Evolutionary conservation across 1,284 basidiomycete genomes (phyloP).

Genomic region (Anthracocystis setariae): DNA sequence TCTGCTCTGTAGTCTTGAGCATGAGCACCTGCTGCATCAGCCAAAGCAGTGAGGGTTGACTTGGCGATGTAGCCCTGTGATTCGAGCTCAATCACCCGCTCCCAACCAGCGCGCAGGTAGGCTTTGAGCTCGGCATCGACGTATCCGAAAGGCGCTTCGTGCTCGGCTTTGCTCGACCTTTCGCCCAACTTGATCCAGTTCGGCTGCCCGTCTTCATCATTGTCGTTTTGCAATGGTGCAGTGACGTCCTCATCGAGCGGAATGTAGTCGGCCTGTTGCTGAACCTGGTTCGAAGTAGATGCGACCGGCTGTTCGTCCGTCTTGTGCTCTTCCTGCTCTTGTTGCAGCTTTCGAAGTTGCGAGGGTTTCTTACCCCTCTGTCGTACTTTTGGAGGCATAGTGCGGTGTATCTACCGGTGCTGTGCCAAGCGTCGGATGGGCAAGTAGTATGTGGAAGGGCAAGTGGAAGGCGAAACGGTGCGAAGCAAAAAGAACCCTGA

Average conservation of each 20-base stretch:
- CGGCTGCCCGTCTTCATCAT: slow-evolving; percentile 16
- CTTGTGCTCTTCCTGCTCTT: slow-evolving; percentile 17
- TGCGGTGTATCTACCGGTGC: not conserved
- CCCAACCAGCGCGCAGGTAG: slow-evolving; percentile 50
- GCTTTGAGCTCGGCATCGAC: slow-evolving; percentile 62
- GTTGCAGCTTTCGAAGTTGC: slow-evolving; percentile 35
- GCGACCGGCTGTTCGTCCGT: slow-evolving; percentile 17
- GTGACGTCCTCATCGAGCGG: slow-evolving; percentile 15
- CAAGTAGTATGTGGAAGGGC: not conserved
- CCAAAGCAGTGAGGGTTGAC: slow-evolving; percentile 22
- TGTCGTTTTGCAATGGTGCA: not conserved
- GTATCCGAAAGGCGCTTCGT: slow-evolving; percentile 60
- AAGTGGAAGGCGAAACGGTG: not conserved
- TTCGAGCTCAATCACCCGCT: slow-evolving; percentile 41
- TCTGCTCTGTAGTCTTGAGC: slow-evolving; percentile 11
- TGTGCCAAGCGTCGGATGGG: not conserved
- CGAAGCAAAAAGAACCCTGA: slow-evolving; percentile 13
- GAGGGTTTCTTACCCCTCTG: slow-evolving; percentile 53
- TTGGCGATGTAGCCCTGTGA: slow-evolving; percentile 28
- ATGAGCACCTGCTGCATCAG: slow-evolving; percentile 5
- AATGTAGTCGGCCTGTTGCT: slow-evolving; percentile 31
- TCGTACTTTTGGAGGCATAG: slow-evolving; percentile 41
- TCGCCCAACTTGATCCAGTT: slow-evolving; percentile 44
- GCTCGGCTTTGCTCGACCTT: slow-evolving; percentile 32
- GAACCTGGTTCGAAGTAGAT: slow-evolving; percentile 20